A percentile compares a stretch with the other conserved stretches of the same genome.
Evolutionary conservation across 169 alveolate genomes (phyloP).

Genomic region (Cystoisospora suis): DNA sequence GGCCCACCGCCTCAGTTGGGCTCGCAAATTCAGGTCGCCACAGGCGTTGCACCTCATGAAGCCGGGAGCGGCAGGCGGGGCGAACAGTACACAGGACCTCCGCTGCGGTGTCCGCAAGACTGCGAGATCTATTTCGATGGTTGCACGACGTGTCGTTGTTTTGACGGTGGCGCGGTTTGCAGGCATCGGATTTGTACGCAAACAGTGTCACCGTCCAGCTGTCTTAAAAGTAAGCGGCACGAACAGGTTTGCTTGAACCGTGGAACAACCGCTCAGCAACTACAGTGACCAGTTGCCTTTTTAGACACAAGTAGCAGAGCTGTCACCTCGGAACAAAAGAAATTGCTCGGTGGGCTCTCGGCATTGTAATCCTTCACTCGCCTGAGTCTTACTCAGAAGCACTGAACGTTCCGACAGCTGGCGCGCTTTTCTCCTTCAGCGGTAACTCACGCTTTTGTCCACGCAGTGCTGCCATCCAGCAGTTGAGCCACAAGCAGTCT

Average conservation of each 20-base stretch:
- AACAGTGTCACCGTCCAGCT: not conserved
- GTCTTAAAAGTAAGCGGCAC: not conserved
- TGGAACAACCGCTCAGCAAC: not conserved
- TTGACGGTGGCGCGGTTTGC: not conserved
- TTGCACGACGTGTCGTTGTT: constrained; percentile 4
- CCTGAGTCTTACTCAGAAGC: not conserved
- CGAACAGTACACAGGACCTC: not conserved
- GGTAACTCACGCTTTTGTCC: not conserved
- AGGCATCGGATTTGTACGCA: not conserved
- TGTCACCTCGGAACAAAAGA: not conserved
- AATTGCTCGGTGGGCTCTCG: not conserved
- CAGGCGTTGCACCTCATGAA: not conserved
- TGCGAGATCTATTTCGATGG: constrained; percentile 27
- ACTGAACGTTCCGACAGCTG: not conserved
- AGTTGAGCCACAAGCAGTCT: not conserved
- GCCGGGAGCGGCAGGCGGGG: not conserved
- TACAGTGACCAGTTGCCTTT: not conserved
- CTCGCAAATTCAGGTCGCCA: not conserved
- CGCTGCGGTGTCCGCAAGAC: not conserved
- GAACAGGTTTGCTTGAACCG: not conserved
- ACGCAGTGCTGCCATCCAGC: not conserved
- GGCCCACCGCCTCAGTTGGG: not conserved
- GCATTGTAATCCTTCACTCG: not conserved
- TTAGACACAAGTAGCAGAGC: not conserved
- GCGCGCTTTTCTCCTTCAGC: not conserved